Base-by-base conservation (phyloP, 495 filamentous ascomycete genomes). In the Daldinia grandis region DNA sequence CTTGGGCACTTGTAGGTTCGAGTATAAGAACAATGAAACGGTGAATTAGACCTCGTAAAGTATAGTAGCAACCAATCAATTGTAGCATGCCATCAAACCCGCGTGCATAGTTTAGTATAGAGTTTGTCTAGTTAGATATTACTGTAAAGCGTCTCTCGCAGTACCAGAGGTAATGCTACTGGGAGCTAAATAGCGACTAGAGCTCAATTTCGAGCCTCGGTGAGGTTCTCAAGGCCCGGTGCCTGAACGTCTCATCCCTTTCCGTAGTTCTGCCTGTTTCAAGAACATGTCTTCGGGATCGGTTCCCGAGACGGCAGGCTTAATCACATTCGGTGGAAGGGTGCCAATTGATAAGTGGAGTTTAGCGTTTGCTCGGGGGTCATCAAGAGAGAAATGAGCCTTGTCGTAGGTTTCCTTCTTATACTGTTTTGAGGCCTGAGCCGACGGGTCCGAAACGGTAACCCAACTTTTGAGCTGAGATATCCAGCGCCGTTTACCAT, bases 381-480 rank as follows among this genome's bases (percentile, higher is more conserved):
- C 78, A 12, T 74, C 65, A 21, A 68, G 66, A 9, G 75, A 61
- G 27, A 81, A 56, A 12, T 78, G 76, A 0, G 78, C 79, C 28
- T 77, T 80, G 27, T 69, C 57, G 60, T 77, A 82, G 4, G 71
- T 66, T 8, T 79, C 75, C 50, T 78, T 79, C 58, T 78, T 79
- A 61, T 81, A 80, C 17, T 79, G 73, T 61, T 74, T 78, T 17
- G 81, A 64, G 0, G 78, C 81, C 12, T 81, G 77, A 14, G 75
- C 62, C 2, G 82, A 83, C 3, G 82, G 82, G 30, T 84, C 82
- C 35, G 75, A 78, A 8, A 76, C 74, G 0, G 76, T 72, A 9
- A 81, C 64, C 82, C 82, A 84, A 25, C 68, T 76, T 42, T 81
- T 80, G 40, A 83, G 57, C 27, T 81, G 78, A 53, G 70, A 68